phyloP scores from a whole-genome alignment of 805 yeast species.

The Yarrowia sp. region DNA sequence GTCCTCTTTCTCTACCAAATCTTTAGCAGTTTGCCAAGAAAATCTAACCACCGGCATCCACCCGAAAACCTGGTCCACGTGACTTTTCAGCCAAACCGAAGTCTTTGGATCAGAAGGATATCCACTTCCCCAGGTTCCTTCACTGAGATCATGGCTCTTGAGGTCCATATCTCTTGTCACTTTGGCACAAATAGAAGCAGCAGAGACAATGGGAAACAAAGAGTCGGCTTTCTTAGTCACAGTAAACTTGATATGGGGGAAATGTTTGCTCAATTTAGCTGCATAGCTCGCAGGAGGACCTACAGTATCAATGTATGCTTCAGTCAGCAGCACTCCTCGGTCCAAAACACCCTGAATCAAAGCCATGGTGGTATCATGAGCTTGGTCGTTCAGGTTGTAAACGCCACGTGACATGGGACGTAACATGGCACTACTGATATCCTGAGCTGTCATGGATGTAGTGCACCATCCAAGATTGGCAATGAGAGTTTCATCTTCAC shows the following conservation, averaged over 20 bases:
- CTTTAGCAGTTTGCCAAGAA: conserved; percentile 93
- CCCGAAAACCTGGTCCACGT: conserved; percentile 74
- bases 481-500: conserved; percentile 47
- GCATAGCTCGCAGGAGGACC: conserved; percentile 91
- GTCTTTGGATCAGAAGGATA: conserved; percentile 94
- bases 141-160: conserved; percentile 30
- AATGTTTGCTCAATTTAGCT: conserved; percentile 62
- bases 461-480: conserved; percentile 83
- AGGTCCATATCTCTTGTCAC: conserved; percentile 82
- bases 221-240: conserved; percentile 97
- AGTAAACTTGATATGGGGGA: conserved; percentile 69
- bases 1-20: conserved; percentile 55
- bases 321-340: conserved; percentile 60
- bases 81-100: conserved; percentile 62
- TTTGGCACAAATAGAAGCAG: conserved; percentile 94
- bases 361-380: conserved; percentile 88
- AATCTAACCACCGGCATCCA: conserved; percentile 79
- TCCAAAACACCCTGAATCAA: conserved; percentile 65
- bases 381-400: conserved; percentile 88
- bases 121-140: conserved; percentile 73
- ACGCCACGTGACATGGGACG: conserved; percentile 52
- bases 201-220: conserved; percentile 83
- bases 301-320: conserved; percentile 90
- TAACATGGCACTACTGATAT: conserved; percentile 87
- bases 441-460: conserved; percentile 78